phyloP scores from a whole-genome alignment of 2,329 filamentous ascomycete species.

The Didymella pinodella region DNA sequence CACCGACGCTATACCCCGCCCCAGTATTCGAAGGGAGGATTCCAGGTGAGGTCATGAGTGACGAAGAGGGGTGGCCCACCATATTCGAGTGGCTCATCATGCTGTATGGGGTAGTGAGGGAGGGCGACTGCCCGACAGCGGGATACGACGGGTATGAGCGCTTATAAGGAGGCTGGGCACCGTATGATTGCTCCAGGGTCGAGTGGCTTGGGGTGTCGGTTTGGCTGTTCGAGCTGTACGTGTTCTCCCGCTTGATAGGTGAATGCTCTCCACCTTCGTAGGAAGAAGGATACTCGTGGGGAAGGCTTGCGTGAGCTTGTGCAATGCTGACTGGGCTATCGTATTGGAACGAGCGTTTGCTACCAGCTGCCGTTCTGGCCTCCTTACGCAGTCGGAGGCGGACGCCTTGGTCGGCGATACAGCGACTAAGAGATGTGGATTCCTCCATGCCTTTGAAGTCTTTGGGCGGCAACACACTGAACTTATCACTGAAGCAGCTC shows the following conservation, averaged over 20 bases:
- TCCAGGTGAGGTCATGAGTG: conserved; percentile 6
- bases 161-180: conserved; percentile 15
- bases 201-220: conserved; percentile 5
- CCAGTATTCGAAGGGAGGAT: conserved; percentile 11
- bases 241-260: conserved; percentile 15
- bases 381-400: conserved; percentile 84
- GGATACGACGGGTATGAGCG: conserved; percentile 16
- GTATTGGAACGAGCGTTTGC: conserved; percentile 35
- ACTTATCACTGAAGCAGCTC: conserved; percentile 68
- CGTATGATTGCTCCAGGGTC: conserved; percentile 13
- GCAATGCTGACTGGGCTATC: conserved; percentile 18
- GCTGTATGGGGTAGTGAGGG: conserved; percentile 11
- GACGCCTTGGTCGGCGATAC: conserved; percentile 87
- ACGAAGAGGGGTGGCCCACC: conserved; percentile 9
- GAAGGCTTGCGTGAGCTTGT: conserved; percentile 12
- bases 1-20: conserved; percentile 7
- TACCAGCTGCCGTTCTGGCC: conserved; percentile 60
- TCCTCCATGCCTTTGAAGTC: conserved; percentile 81
- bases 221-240: conserved; percentile 10
- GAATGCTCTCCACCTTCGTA: conserved; percentile 20
- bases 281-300: conserved; percentile 17
- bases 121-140: conserved; percentile 4
- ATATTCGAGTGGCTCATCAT: conserved; percentile 18
- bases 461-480: conserved; percentile 70
- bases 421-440: conserved; percentile 80